Conservation (phyloP, 2,329 filamentous ascomycete species). For the Aspergillus luchuensis region DNA sequence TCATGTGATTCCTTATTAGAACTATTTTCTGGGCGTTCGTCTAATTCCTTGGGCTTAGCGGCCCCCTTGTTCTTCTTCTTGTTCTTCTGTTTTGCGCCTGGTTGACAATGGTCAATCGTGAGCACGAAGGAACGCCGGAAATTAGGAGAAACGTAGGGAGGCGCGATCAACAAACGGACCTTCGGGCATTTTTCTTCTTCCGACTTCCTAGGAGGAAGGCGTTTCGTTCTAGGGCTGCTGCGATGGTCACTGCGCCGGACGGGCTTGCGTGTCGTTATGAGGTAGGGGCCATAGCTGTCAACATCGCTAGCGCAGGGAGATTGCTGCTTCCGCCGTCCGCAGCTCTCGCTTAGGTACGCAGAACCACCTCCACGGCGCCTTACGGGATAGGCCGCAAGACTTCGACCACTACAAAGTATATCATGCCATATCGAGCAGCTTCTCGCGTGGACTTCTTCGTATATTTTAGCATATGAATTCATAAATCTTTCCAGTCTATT, state of each 20-base stretch:
- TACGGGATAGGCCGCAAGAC: not conserved
- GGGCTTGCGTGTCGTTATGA: slow-evolving; percentile 11
- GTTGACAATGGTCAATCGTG: not conserved
- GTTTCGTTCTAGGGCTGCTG: slow-evolving; percentile 1
- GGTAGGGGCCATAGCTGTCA: slow-evolving; percentile 34
- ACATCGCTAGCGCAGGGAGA: slow-evolving; percentile 36
- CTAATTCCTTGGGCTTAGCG: slow-evolving; percentile 44
- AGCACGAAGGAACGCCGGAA: slow-evolving; percentile 17
- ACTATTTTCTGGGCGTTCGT: not conserved
- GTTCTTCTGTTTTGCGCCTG: slow-evolving; percentile 57
- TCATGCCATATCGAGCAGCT: not conserved
- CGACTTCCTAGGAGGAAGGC: not conserved
- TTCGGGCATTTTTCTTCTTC: slow-evolving; percentile 25
- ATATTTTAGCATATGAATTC: not conserved
- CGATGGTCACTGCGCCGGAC: slow-evolving; percentile 1
- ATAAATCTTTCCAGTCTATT: not conserved
- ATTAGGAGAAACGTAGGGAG: slow-evolving; percentile 16
- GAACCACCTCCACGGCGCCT: not conserved
- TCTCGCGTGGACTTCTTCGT: not conserved
- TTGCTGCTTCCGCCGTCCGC: slow-evolving; percentile 19
- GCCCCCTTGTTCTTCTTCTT: slow-evolving; percentile 60
- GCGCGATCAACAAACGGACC: slow-evolving; percentile 15
- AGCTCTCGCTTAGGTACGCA: slow-evolving; percentile 19
- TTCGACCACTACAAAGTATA: not conserved
- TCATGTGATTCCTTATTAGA: not conserved